phyloP scores from a whole-genome alignment of 31 red algal species.

The Asparagopsis taxiformis region DNA sequence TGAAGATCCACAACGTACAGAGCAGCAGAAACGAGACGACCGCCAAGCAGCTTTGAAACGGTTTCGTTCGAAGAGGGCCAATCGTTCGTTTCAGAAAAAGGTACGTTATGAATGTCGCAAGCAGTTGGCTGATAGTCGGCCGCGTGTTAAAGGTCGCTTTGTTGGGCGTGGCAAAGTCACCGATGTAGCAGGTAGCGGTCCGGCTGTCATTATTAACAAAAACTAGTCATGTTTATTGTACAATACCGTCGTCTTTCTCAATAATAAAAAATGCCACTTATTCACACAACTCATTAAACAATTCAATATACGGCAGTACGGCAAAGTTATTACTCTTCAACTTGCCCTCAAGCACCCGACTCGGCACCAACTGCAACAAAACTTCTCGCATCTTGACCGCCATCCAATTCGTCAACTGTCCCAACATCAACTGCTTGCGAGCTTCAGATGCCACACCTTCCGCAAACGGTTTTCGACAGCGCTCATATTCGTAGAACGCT shows the following conservation, averaged over 20 bases:
- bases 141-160: slow-evolving; percentile 71
- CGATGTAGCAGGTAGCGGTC: too few species aligned
- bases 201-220: too few species aligned
- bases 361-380: slow-evolving; percentile 17
- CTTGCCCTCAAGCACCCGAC: slow-evolving; percentile 18
- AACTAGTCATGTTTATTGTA: too few species aligned
- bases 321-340: slow-evolving; percentile 18
- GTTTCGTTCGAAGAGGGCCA: slow-evolving; percentile 67
- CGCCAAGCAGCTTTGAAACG: slow-evolving; percentile 63
- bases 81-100: slow-evolving; percentile 56
- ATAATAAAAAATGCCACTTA: too few species aligned
- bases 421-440: slow-evolving; percentile 27
- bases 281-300: too few species aligned
- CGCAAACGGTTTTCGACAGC: slow-evolving; percentile 6
- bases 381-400: slow-evolving; percentile 14
- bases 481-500: slow-evolving; percentile 38
- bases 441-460: slow-evolving; percentile 2
- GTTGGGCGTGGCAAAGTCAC: too few species aligned
- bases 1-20: background rate
- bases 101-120: slow-evolving; percentile 80
- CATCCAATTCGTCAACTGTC: slow-evolving; percentile 6
- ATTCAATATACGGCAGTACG: too few species aligned
- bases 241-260: too few species aligned
- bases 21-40: background rate
- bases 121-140: slow-evolving; percentile 72